Evolutionary conservation across 352 stramenopile genomes (phyloP), one percentile per base, ranked within the genome.

Genomic region (Phytophthora sansomeana): DNA sequence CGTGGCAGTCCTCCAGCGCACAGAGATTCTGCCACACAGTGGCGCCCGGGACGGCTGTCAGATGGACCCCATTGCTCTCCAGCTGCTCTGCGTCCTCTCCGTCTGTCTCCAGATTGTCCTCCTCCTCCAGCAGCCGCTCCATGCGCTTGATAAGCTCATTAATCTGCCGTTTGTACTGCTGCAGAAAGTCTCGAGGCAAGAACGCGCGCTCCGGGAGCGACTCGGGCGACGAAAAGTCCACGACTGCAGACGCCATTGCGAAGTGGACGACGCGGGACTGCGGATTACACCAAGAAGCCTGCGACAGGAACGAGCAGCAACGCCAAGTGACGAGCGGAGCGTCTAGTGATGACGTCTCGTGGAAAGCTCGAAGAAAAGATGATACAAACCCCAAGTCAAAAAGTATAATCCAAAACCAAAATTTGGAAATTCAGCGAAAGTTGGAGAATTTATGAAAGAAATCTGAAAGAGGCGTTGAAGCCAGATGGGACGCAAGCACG

Each of bases 1-100:
- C 21, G 35, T 69, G 63, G 55, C 79, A 91, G 67, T 93, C 81
- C n/a, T 85, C 65, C 1, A 93, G 69, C 33, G 79, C 77, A 42
- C 65, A 72, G 14, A 93, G 63, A 49, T 90, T 90, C 29, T 85
- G 82, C 82, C 85, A 93, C 10, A 91, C 72, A 0, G 74, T 87
- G 32, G 90, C 67, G 21, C 75, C 58, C 35, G 75, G 74, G 11
- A 90, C 65, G 21, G 61, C 47, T 13, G 73, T 63, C 47, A 90
- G 64, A 16, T 81, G 63, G 35, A 74, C 59, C 13, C 72, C 77
- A 58, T 86, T 57, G 50, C 50, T 69, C 52, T 85, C 77, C 10
- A 75, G 9, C 9, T 17, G 10, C 28, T 56, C 46, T 10, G 16
- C 48, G 17, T 68, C 54, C 42, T 84, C 65, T 43, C 61, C 70